Evolutionary conservation across 2,329 filamentous ascomycete species (phyloP), one percentile per base, ranked within the genome.

Genomic region (Purpureocillium takamizusanense): DNA sequence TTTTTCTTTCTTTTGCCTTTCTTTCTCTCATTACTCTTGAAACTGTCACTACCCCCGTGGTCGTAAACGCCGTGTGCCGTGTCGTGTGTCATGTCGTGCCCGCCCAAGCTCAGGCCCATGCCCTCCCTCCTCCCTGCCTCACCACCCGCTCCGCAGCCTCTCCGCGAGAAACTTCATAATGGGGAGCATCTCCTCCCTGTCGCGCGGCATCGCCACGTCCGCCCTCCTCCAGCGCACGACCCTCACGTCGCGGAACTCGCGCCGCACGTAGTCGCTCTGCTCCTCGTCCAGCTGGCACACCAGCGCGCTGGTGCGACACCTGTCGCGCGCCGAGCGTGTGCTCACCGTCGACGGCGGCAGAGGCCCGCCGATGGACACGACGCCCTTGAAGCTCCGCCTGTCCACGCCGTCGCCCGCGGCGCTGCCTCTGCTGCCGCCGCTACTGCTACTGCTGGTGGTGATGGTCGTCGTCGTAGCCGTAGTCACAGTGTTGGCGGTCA

Each of bases 141-240:
- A 46, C 40, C 47, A 53, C 14, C 47, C 54, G 37, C 41, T 48
- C 23, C 39, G 52, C 14, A 92, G 59, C 51, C 81, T 72, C 36
- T 81, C 72, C 0, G 81, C 81, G 51, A 88, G 74, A 51, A 82
- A 95, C 53, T 83, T 77, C 87, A 95, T 95, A 43, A 95, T 74
- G 1, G 89, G 88, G 51, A 89, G 55, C 73, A 94, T 89, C 69
- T 97, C 89, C 10, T 94, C 87, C 38, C 83, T 71, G 55, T 72
- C 82, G 33, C 70, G 67, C n/a, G 88, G 87, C 89, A 95, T 95
- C 1, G 73, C 74, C 58, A 94, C 86, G 6, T 81, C 84, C 3
- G 58, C 60, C 53, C 81, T 77, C 52, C 71, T 74, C 78, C 85
- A 92, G 51, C 75, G 75, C 40, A 78, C 78, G 46, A 81, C 69